A percentile compares a stretch with the other conserved stretches of the same genome.
phyloP scores from a whole-genome alignment of 495 filamentous ascomycete genomes.

The Jackrogersella multiformis region DNA sequence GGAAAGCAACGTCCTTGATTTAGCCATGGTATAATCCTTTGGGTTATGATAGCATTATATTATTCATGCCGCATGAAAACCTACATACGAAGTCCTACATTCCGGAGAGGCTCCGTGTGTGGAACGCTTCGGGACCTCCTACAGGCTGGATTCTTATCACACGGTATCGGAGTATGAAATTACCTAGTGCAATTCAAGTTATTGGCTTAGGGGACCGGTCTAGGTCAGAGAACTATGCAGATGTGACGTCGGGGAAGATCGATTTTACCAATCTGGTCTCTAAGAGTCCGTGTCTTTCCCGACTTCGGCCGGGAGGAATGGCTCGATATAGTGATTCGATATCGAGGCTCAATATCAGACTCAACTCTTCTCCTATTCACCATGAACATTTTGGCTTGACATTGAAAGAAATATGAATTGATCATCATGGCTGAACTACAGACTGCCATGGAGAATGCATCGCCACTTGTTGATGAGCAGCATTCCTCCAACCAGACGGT shows the following conservation, averaged over 20 bases:
- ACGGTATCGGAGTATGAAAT: constrained; percentile 20
- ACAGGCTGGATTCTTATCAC: constrained; percentile 8
- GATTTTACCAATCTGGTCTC: constrained; percentile 1
- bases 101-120: not conserved
- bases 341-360: not conserved
- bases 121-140: not conserved
- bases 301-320: not conserved
- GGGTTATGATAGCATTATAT: too few relatives aligned
- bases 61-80: too few relatives aligned
- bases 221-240: constrained; percentile 3
- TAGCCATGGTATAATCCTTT: too few relatives aligned
- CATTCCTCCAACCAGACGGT: not conserved
- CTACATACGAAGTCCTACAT: not conserved
- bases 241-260: constrained; percentile 29
- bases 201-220: constrained; percentile 19
- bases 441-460: not conserved
- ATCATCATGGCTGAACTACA: constrained; percentile 28
- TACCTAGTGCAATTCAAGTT: constrained; percentile 26
- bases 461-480: constrained; percentile 4
- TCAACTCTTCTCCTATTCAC: not conserved
- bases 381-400: not conserved
- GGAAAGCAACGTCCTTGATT: too few relatives aligned
- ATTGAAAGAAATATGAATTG: not conserved
- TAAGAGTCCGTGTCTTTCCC: constrained; percentile 13
- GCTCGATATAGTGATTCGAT: constrained; percentile 19